phyloP scores from a whole-genome alignment of 768 basidiomycete species.

The Xerocomellus chrysenteron region DNA sequence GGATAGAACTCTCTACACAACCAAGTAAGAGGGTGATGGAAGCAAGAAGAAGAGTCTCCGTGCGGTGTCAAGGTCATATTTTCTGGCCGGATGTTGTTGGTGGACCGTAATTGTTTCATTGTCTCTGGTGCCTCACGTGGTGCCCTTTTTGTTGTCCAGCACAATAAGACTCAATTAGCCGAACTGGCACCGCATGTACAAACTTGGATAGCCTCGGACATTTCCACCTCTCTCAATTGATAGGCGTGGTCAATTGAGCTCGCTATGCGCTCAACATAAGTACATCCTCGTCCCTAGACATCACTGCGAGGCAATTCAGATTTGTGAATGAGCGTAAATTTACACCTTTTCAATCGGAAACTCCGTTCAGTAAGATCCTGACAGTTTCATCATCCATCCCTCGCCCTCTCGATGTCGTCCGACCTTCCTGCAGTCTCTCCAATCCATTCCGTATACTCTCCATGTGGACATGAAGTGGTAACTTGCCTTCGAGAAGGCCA shows the following conservation, averaged over 20 bases:
- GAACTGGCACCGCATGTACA: neutral
- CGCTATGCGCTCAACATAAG: too few species aligned
- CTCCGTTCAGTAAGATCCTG: slow-evolving; percentile 21
- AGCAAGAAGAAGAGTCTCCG: neutral
- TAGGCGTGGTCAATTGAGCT: too few species aligned
- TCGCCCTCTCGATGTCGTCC: slow-evolving; percentile 50
- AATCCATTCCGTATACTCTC: slow-evolving; percentile 66
- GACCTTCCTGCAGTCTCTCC: slow-evolving; percentile 53
- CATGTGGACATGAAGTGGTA: slow-evolving; percentile 75
- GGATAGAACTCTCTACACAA: too few species aligned
- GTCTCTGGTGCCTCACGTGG: slow-evolving; percentile 1
- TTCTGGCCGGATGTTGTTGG: slow-evolving; percentile 3
- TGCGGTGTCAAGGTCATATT: slow-evolving; percentile 12
- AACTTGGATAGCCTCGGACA: neutral
- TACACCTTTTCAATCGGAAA: slow-evolving; percentile 4
- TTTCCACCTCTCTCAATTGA: too few species aligned
- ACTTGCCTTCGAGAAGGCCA: slow-evolving; percentile 53
- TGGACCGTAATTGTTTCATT: slow-evolving; percentile 25
- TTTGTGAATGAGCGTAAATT: neutral
- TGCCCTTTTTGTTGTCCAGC: slow-evolving; percentile 22
- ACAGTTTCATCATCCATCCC: slow-evolving; percentile 41
- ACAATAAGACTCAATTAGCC: slow-evolving; percentile 26
- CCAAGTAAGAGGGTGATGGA: neutral
- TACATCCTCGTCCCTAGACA: neutral
- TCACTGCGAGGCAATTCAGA: neutral